phyloP scores from a whole-genome alignment of 1,139 yeast genomes.

The Suhomyces kunorum region DNA sequence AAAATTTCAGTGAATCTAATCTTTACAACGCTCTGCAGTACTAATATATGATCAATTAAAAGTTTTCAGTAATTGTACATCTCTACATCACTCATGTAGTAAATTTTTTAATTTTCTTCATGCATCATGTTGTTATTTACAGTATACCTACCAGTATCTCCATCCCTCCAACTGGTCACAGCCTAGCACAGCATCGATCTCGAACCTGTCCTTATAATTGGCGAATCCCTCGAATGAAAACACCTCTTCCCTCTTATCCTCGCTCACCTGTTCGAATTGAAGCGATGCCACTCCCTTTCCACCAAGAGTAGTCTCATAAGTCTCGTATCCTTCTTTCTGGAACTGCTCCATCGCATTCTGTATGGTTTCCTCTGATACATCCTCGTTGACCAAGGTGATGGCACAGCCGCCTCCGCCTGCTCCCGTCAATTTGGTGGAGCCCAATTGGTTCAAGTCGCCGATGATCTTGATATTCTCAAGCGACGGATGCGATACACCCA shows the following conservation, averaged over 20 bases:
- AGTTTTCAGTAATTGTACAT: too few species aligned
- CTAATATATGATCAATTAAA: too few species aligned
- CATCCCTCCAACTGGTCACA: constrained; percentile 46
- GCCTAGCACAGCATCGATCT: constrained; percentile 51
- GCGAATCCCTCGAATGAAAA: constrained; percentile 42
- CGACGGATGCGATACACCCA: constrained; percentile 92
- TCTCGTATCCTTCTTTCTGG: constrained; percentile 60
- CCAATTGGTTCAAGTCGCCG: constrained; percentile 63
- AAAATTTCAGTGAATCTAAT: too few species aligned
- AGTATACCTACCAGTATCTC: constrained; percentile 55
- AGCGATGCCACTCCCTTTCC: constrained; percentile 82
- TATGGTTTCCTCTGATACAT: constrained; percentile 32
- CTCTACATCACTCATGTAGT: too few species aligned
- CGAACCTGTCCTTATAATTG: constrained; percentile 39
- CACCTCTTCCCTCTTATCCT: constrained; percentile 17
- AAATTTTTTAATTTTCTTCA: too few species aligned
- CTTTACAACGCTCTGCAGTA: too few species aligned
- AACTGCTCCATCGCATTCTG: constrained; percentile 38
- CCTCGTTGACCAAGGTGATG: constrained; percentile 71
- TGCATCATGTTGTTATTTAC: neutral
- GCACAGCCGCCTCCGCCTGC: constrained; percentile 99
- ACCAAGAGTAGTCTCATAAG: constrained; percentile 82
- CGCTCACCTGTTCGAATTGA: constrained; percentile 23
- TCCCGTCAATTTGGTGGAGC: constrained; percentile 93
- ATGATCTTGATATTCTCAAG: constrained; percentile 70